Evolutionary conservation across 495 filamentous ascomycete genomes (phyloP).

Genomic region (Hypoxylon fuscum): DNA sequence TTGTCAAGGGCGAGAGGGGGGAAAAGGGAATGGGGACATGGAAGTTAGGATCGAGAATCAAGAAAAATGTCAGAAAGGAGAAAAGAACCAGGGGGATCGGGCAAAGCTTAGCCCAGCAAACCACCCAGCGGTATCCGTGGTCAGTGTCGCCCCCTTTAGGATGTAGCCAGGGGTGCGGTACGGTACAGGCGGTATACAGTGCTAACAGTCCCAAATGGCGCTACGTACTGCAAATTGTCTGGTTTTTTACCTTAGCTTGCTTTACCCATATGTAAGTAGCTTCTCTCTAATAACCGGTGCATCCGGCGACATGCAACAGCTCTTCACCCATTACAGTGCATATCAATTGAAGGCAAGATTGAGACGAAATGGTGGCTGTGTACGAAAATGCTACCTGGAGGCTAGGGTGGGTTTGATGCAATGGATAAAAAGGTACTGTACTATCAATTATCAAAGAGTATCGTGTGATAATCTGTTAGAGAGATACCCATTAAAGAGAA

Average conservation of each 20-base stretch:
- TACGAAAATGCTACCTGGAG: slow-evolving; percentile 16
- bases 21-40: slow-evolving; percentile 37
- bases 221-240: not conserved
- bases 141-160: slow-evolving; percentile 29
- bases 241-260: not conserved
- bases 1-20: slow-evolving; percentile 39
- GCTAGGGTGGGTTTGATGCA: slow-evolving; percentile 24
- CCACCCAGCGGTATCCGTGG: slow-evolving; percentile 28
- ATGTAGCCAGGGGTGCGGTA: slow-evolving; percentile 17
- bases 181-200: slow-evolving; percentile 12
- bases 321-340: slow-evolving; percentile 29
- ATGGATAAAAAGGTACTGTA: slow-evolving; percentile 20
- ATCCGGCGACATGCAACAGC: not conserved
- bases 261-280: not conserved
- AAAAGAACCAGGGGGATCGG: slow-evolving; percentile 32
- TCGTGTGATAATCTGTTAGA: slow-evolving; percentile 9
- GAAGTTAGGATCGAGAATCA: slow-evolving; percentile 44
- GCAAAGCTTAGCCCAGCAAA: slow-evolving; percentile 38
- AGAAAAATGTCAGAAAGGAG: slow-evolving; percentile 48
- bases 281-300: not conserved
- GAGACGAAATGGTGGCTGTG: slow-evolving; percentile 38
- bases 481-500: not conserved
- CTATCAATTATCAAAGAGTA: not conserved
- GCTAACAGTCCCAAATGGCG: not conserved
- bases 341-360: slow-evolving; percentile 15